Evolutionary conservation across 2,329 filamentous ascomycete genomes (phyloP).

Genomic region (Aspergillus sp.): DNA sequence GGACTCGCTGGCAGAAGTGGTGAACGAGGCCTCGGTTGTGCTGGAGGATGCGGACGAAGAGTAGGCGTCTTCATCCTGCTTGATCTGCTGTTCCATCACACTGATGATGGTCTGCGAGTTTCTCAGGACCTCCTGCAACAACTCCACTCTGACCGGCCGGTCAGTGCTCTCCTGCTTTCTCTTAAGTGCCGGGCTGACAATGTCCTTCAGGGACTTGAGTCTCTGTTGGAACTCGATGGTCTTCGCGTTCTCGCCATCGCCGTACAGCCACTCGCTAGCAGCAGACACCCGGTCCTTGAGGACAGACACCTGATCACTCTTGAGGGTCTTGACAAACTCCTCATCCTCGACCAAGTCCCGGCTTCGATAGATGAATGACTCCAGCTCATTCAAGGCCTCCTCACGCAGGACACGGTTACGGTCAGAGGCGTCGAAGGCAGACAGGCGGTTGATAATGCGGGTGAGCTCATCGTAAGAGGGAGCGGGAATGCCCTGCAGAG

Average conservation of each 20-base stretch:
- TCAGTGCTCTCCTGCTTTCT: constrained; percentile 65
- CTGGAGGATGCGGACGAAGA: constrained; percentile 39
- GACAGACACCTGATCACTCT: constrained; percentile 57
- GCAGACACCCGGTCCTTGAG: constrained; percentile 63
- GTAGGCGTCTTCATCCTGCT: constrained; percentile 59
- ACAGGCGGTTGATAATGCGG: constrained; percentile 63
- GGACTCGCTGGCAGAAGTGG: constrained; percentile 30
- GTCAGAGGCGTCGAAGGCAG: constrained; percentile 82
- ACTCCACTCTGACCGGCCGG: constrained; percentile 63
- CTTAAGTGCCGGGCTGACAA: constrained; percentile 70
- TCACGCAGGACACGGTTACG: constrained; percentile 68
- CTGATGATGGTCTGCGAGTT: constrained; percentile 64
- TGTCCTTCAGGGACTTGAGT: constrained; percentile 67
- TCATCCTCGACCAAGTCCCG: constrained; percentile 75
- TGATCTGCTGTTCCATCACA: constrained; percentile 64
- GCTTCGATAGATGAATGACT: constrained; percentile 83
- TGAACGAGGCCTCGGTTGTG: constrained; percentile 33
- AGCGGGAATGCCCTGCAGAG: constrained; percentile 37
- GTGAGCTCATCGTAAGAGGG: constrained; percentile 31
- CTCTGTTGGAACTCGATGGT: constrained; percentile 68
- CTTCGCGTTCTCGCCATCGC: constrained; percentile 68
- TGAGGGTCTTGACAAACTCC: constrained; percentile 65
- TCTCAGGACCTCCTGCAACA: constrained; percentile 63
- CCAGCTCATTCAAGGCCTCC: constrained; percentile 86
- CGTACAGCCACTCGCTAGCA: constrained; percentile 85